Base-by-base conservation (phyloP, 2,329 filamentous ascomycete species). In the Davidsoniella eucalypti region DNA sequence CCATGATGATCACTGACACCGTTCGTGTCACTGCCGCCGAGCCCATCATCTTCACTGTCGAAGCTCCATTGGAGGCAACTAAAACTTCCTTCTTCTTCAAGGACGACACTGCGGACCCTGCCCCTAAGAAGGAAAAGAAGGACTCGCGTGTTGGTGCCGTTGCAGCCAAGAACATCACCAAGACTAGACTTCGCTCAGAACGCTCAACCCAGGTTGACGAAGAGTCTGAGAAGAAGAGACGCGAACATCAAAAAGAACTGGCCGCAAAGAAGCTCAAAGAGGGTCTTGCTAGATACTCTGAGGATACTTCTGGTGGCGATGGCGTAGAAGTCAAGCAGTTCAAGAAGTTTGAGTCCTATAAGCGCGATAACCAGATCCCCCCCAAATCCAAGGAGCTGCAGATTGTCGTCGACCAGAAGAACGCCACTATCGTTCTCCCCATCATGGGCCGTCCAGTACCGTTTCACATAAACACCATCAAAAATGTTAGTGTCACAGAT, bases 81-180 rank as follows among this genome's bases (percentile, higher is more conserved):
- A 87, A 87, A 3, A 90, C 90, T 38, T 94, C 90, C 0, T 98
- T 98, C 71, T 96, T 95, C 68, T 98, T 98, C 71, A 94, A 94
- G 61, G 90, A 96, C 57, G 87, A 94, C 54, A 87, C 94, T 61
- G 78, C 86, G 55, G 80, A 87, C 63, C 84, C 85, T 29, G 76
- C 84, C 8, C 84, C 86, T n/a, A 93, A 92, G 57, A 93, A 93
- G 65, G 80, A 88, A 58, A 93, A 92, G 73, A 87, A 82, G 65
- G 83, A 92, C 58, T 72, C 79, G 0, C 78, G 83, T 41, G 82
- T 92, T 7, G 87, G 86, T 52, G 87, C 88, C 25, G 84, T 95
- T 53, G 87, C 88, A 21, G 84, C 87, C 49, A 93, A 90, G 60
- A 98, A 96, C 63, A 94, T 96, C 60, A 94, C 87, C 17, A 90